phyloP scores from a whole-genome alignment of 1,284 basidiomycete species.

The Papiliotrema nemorosa region DNA sequence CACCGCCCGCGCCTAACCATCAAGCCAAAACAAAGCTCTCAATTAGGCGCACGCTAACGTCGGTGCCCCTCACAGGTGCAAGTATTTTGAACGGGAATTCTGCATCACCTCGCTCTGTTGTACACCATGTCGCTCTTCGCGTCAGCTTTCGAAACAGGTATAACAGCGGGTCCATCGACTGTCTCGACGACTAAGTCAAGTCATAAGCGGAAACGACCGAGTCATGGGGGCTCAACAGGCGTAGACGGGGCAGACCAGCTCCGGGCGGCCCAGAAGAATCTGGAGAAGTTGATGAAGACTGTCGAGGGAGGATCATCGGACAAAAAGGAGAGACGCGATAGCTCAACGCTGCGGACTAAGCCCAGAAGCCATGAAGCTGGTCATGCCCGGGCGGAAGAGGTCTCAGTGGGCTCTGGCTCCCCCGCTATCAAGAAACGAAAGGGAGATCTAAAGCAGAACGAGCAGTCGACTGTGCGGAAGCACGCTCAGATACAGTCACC shows the following conservation, averaged over 20 bases:
- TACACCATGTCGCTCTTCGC: constrained; percentile 41
- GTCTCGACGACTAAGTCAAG: not conserved
- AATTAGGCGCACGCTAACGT: too few relatives aligned
- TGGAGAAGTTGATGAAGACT: constrained; percentile 67
- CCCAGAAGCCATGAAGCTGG: constrained; percentile 23
- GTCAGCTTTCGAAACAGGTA: constrained; percentile 34
- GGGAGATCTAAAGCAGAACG: not conserved
- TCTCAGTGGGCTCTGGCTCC: not conserved
- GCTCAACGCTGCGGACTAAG: constrained; percentile 7
- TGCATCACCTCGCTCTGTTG: not conserved
- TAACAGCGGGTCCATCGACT: constrained; percentile 17
- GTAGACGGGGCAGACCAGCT: constrained; percentile 41
- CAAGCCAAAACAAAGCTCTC: too few relatives aligned
- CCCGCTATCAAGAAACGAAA: not conserved
- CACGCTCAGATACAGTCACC: not conserved
- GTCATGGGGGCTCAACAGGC: constrained; percentile 33
- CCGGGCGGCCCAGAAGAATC: constrained; percentile 58
- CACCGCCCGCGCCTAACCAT: too few relatives aligned
- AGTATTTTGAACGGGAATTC: not conserved
- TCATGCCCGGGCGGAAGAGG: not conserved
- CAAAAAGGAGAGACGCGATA: constrained; percentile 7
- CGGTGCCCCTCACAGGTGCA: not conserved
- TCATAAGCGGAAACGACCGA: constrained; percentile 64
- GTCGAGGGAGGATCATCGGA: constrained; percentile 13
- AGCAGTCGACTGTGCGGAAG: constrained; percentile 1